These are phyloP conservation scores for Thielaviopsis euricoi DNA, from an alignment of 2,329 filamentous ascomycete species.

Conservation along the genomic window DNA sequence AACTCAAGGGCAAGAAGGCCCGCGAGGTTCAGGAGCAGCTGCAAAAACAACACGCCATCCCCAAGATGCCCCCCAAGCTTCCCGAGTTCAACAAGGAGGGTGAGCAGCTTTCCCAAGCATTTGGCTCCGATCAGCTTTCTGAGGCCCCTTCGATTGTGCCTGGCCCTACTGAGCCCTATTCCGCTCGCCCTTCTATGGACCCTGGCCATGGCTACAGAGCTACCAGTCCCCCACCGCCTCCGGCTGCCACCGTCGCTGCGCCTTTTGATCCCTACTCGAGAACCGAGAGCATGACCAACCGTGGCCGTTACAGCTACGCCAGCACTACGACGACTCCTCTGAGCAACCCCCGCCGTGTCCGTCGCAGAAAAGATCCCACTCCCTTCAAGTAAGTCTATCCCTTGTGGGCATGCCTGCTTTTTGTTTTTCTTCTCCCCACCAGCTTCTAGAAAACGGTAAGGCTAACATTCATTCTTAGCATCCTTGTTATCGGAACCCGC, in stretches of 20 bases:
- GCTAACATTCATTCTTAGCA: slow-evolving; percentile 31
- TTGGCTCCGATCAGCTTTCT: slow-evolving; percentile 34
- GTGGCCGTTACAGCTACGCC: slow-evolving; percentile 90
- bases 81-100: slow-evolving; percentile 34
- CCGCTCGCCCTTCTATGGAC: slow-evolving; percentile 36
- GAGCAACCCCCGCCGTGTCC: slow-evolving; percentile 81
- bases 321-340: slow-evolving; percentile 80
- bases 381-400: slow-evolving; percentile 83
- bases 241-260: slow-evolving; percentile 37
- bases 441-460: not conserved
- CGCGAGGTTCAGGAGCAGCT: slow-evolving; percentile 41
- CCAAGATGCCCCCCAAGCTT: slow-evolving; percentile 32
- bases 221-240: slow-evolving; percentile 26
- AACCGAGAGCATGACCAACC: slow-evolving; percentile 90
- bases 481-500: slow-evolving; percentile 77
- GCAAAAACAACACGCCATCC: slow-evolving; percentile 30
- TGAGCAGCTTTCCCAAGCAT: slow-evolving; percentile 29
- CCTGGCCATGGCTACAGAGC: slow-evolving; percentile 25
- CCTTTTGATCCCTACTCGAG: slow-evolving; percentile 63
- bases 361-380: slow-evolving; percentile 90
- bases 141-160: slow-evolving; percentile 46
- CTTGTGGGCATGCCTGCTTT: slow-evolving; percentile 3
- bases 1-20: slow-evolving; percentile 45
- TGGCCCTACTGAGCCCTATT: slow-evolving; percentile 24
- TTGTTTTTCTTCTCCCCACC: not conserved